phyloP scores from a whole-genome alignment of 768 basidiomycete genomes.

The Kwoniella dejecticola region DNA sequence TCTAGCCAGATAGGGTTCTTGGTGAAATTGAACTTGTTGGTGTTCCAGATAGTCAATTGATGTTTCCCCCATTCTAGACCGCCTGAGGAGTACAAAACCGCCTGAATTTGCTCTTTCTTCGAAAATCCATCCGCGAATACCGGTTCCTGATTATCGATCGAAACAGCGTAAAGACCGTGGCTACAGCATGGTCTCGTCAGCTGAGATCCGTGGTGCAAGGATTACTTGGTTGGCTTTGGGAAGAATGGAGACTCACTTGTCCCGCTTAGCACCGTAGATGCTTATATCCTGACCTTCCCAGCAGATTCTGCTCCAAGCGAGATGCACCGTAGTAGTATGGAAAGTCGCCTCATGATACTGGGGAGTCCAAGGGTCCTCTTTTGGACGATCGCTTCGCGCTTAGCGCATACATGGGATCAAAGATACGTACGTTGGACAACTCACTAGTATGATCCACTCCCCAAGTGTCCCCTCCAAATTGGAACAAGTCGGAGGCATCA shows the following conservation, averaged over 20 bases:
- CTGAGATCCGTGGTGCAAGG: no score
- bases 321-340: constrained; percentile 16
- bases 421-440: not conserved
- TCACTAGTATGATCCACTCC: constrained; percentile 16
- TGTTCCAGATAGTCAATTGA: constrained; percentile 15
- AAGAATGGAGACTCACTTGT: constrained; percentile 31
- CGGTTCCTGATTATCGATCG: constrained; percentile 8
- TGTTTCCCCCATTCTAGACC: constrained; percentile 18
- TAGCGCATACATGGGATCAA: not conserved
- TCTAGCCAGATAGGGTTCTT: constrained; percentile 15
- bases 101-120: constrained; percentile 5
- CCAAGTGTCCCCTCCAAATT: constrained; percentile 20
- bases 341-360: constrained; percentile 20
- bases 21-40: constrained; percentile 6
- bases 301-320: constrained; percentile 17
- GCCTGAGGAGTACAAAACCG: constrained; percentile 7
- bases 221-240: no score
- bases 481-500: constrained; percentile 8
- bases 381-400: not conserved
- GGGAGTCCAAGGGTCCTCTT: constrained; percentile 8
- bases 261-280: constrained; percentile 17
- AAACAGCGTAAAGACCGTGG: constrained; percentile 18
- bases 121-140: constrained; percentile 15
- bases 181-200: no score
- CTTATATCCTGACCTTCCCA: constrained; percentile 24